Percentiles rank a stretch among this genome's conserved stretches.
These are phyloP conservation scores for Musa acuminata DNA, from an alignment of 176 grass and related monocot species.

Conservation along the genomic window DNA sequence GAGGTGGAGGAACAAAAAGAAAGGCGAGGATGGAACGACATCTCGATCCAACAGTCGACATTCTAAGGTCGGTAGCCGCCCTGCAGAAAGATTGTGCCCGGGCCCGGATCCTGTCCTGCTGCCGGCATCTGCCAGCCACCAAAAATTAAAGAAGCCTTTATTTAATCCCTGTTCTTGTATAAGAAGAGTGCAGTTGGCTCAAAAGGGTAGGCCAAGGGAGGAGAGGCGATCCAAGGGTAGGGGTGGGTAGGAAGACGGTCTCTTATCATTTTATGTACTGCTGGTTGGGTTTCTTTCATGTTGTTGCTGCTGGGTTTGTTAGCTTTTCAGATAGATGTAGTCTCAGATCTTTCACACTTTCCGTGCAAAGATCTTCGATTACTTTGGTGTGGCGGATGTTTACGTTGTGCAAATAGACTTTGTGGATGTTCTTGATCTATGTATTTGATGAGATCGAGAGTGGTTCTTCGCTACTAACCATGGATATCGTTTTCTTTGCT, in stretches of 20 bases:
- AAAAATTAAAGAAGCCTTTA: neutral
- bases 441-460: neutral
- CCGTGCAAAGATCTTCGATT: neutral
- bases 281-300: neutral
- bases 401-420: neutral
- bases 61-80: constrained; percentile 48
- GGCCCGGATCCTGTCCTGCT: constrained; percentile 2
- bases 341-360: neutral
- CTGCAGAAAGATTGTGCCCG: constrained; percentile 34
- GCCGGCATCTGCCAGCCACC: neutral
- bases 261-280: neutral
- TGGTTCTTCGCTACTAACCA: neutral
- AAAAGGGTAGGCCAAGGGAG: neutral
- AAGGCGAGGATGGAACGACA: constrained; percentile 12
- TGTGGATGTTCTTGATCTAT: neutral
- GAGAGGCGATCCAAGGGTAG: neutral
- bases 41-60: constrained; percentile 27
- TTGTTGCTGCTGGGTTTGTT: neutral
- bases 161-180: neutral
- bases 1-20: constrained; percentile 7
- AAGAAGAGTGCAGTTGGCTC: neutral
- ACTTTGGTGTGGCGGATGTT: neutral
- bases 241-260: no score
- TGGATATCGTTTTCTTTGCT: neutral
- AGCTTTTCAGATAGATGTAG: neutral